Percentiles rank a stretch among this genome's conserved stretches.
Conservation (phyloP, 805 yeast species). For the Sungouiella thailandica region DNA sequence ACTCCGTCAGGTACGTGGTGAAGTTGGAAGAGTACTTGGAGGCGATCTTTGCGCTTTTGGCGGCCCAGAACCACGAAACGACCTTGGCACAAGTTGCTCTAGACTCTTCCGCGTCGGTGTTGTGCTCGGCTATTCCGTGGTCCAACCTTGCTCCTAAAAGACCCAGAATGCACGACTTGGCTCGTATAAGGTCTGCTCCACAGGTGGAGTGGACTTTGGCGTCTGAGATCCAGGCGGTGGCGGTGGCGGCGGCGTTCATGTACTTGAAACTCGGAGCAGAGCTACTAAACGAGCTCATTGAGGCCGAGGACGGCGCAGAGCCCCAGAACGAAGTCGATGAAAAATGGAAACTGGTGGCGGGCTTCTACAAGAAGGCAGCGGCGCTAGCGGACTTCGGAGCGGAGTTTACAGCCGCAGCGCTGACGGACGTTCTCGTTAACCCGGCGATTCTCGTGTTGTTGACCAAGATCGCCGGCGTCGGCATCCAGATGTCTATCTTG, state of each 20-base stretch:
- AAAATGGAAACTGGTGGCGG: slow-evolving; percentile 35
- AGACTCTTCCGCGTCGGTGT: not conserved
- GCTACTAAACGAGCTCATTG: slow-evolving; percentile 32
- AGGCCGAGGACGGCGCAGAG: slow-evolving; percentile 10
- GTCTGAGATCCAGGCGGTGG: slow-evolving; percentile 25
- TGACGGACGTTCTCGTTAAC: not conserved
- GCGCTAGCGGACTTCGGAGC: slow-evolving; percentile 24
- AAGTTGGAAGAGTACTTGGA: slow-evolving; percentile 32
- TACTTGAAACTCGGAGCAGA: slow-evolving; percentile 33
- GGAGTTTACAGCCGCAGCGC: slow-evolving; percentile 2
- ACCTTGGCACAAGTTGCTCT: not conserved
- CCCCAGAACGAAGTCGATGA: slow-evolving; percentile 13
- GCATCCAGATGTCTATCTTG: slow-evolving; percentile 36
- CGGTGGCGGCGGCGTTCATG: slow-evolving; percentile 22
- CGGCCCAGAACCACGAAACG: not conserved
- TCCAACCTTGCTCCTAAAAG: not conserved
- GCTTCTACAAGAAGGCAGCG: slow-evolving; percentile 27
- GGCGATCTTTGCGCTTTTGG: slow-evolving; percentile 12
- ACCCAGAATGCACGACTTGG: not conserved
- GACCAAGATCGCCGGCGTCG: slow-evolving; percentile 22
- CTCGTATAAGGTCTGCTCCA: not conserved
- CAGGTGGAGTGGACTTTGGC: slow-evolving; percentile 24
- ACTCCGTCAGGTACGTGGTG: slow-evolving; percentile 26
- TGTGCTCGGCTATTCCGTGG: slow-evolving; percentile 6
- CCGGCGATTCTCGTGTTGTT: slow-evolving; percentile 8